Conservation (phyloP, 805 yeast species). For the Candida cerambycidarum region DNA sequence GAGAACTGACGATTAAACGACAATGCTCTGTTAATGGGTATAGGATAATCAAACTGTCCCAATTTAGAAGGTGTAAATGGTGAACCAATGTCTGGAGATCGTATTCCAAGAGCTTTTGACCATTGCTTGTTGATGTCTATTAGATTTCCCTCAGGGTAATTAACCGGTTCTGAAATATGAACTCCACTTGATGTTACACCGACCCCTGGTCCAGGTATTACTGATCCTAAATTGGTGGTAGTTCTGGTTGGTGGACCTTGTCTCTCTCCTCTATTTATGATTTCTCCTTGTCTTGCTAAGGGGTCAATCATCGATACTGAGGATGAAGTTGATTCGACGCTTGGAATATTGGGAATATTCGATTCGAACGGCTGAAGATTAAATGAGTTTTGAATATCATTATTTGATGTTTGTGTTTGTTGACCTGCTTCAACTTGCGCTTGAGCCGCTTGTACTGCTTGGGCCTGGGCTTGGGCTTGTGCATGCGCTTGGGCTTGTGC, state of each 20-base stretch:
- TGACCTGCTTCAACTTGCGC: not conserved
- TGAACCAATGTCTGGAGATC: constrained; percentile 14
- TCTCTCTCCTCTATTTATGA: not conserved
- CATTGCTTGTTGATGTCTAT: constrained; percentile 16
- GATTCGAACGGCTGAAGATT: constrained; percentile 1
- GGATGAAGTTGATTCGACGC: constrained; percentile 13
- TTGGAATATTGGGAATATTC: constrained; percentile 4
- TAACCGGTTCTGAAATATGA: not conserved
- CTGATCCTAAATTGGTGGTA: not conserved
- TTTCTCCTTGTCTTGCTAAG: constrained; percentile 4
- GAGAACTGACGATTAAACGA: constrained; percentile 14
- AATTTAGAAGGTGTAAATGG: constrained; percentile 15
- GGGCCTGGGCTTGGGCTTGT: constrained; percentile 8
- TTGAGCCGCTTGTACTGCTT: constrained; percentile 7
- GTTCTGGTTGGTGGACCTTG: not conserved
- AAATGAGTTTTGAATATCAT: constrained; percentile 1
- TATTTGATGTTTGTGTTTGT: not conserved
- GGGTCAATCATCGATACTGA: constrained; percentile 12
- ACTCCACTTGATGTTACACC: not conserved
- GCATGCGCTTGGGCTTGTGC: too few relatives aligned
- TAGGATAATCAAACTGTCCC: constrained; percentile 14
- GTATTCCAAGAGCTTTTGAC: constrained; percentile 17
- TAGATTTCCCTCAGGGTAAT: constrained; percentile 4
- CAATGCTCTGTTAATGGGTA: constrained; percentile 16
- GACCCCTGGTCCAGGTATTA: constrained; percentile 3